Base-by-base conservation (phyloP, 208 protist genomes). In the Crithidia bombi region DNA sequence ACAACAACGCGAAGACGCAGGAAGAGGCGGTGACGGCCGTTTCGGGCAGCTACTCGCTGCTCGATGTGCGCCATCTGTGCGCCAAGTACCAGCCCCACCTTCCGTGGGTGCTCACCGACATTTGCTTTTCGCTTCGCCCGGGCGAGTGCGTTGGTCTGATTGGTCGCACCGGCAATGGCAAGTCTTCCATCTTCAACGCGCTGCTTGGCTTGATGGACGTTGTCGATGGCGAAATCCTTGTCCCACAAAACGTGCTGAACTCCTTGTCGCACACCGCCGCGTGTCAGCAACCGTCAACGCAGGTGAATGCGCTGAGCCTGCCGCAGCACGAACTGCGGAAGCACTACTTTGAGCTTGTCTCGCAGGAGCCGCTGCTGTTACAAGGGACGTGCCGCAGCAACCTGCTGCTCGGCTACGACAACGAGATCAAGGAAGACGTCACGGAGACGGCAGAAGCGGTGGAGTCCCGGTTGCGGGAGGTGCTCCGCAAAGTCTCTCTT, bases 291-390 rank as follows among this genome's bases (percentile, higher is more conserved):
- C 12, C 36, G 25, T 52, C 70, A 36, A 23, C 36, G 25, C 62
- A 69, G 32, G 14, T 75, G 35, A 75, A 75, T 55, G 62, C 70
- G 25, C 41, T 75, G 0, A 26, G 52, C 11, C 61, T 75, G 21
- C 36, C 61, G 5, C 70, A 58, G 63, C 69, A 56, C 43, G 65
- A 32, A n/a, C 70, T 99, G 25, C 88, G 99, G 30, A 82, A 71
- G 49, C 41, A 67, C 28, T 85, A 83, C 47, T 89, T 99, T 28
- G 70, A 94, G 46, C 98, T 99, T 44, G 99, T 99, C 65, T 98
- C 98, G 21, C 99, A 99, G 88, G 97, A 99, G 66, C 98, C 98
- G 28, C 71, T 99, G 25, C 78, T 99, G 28, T 95, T 99, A 57
- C 71, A 85, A 9, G 98, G 98, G 67, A 97, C 98, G 30, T 71